Evolutionary conservation across 129 eudicot species (phyloP), one percentile per base, ranked within the genome.

Genomic region (Escallonia rubra): DNA sequence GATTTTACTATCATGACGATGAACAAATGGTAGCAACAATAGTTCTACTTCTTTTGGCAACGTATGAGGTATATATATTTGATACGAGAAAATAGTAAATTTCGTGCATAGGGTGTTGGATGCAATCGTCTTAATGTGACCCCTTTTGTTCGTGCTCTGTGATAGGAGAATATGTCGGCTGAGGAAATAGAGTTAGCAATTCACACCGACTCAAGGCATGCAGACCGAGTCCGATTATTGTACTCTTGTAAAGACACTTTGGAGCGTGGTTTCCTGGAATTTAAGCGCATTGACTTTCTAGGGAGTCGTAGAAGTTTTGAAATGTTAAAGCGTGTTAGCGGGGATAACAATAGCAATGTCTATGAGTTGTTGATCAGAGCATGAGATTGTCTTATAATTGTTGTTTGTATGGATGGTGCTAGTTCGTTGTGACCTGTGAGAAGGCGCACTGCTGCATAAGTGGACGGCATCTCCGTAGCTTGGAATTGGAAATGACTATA

Each of bases 271-370:
- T 47, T 15, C 7, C 48, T 89, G 59, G 82, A 76, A 59, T 69
- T 86, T 76, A 94, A 82, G 68, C 82, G 90, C 46, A 67, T 94
- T 5, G 90, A 94, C 41, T 87, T 94, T 68, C 66, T 94, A 55
- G 99, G 99, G 55, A 94, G 96, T 67, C 95, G 99, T 41, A 94
- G 67, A 84, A 86, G 95, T 78, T 86, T 94, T 56, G 99, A 94
- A 78, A 94, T 86, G 96, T 71, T 94, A 63, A 94, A 94, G 63
- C 99, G 99, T 39, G 86, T 94, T 41, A 61, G 78, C 3, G 95
- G 96, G 60, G 96, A 94, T 71, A 89, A 82, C 72, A 79, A 77
- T 51, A 78, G 90, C 65, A 93, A 82, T 66, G 96, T 85, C 6
- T 94, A 89, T n/a, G 97, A 94, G 84, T 47, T 94, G 80, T 68